These are phyloP conservation scores for Linanthus parryae DNA, from an alignment of 148 eudicot genomes.

Conservation along the genomic window DNA sequence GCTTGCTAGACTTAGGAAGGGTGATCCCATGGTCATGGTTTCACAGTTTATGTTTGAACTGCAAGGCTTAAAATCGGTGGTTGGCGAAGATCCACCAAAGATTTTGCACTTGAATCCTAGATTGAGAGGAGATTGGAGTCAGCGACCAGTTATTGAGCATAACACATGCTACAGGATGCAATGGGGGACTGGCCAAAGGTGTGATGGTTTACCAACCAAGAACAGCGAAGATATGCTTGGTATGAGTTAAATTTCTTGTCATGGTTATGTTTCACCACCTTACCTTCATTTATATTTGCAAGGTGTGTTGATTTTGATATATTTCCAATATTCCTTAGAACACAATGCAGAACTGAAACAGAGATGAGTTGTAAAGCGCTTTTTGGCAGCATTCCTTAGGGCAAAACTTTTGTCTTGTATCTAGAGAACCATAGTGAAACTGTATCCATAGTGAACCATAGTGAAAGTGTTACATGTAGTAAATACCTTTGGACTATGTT, in stretches of 20 bases:
- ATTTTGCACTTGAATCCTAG: constrained; percentile 96
- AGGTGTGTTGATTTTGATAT: background rate
- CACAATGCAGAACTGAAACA: background rate
- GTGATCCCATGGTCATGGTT: constrained; percentile 53
- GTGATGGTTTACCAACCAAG: constrained; percentile 70
- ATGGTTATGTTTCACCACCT: constrained; percentile 5
- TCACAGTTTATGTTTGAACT: constrained; percentile 92
- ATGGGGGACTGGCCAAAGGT: constrained; percentile 91
- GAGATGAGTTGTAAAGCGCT: no score
- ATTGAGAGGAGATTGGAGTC: constrained; percentile 94
- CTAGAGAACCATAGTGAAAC: no score
- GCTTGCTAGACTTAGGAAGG: constrained; percentile 41
- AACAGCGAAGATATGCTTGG: constrained; percentile 71
- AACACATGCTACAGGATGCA: constrained; percentile 98
- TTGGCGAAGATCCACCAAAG: constrained; percentile 94
- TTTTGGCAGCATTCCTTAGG: no score
- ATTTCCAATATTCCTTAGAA: background rate
- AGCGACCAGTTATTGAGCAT: constrained; percentile 75
- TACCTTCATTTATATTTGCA: background rate
- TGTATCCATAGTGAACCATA: no score
- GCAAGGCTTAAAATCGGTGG: constrained; percentile 88
- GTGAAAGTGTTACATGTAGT: no score
- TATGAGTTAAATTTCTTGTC: constrained; percentile 21
- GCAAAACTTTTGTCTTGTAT: no score
- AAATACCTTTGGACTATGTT: no score